Conservation (phyloP, 192 early-diverging fungal species). For the Coemansia sp. region DNA sequence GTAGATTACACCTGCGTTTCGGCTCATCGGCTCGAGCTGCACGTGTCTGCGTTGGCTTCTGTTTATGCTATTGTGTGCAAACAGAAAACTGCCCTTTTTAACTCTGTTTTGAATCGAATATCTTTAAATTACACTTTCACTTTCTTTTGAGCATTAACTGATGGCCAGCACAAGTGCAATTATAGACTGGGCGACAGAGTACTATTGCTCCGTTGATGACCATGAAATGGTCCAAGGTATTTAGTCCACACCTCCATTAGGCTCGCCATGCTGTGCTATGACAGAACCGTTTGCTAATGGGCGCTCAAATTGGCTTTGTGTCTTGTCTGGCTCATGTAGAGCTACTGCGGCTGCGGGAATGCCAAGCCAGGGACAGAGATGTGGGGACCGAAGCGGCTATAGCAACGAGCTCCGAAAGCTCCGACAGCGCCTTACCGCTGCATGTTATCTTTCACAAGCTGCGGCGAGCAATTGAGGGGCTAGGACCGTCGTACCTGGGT, state of each 20-base stretch:
- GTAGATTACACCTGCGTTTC: background rate
- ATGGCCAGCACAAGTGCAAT: slow-evolving; percentile 13
- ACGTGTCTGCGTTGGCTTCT: background rate
- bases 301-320: background rate
- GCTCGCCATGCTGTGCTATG: background rate
- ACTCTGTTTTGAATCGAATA: too few species aligned
- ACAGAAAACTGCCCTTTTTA: background rate
- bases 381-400: background rate
- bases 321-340: slow-evolving; percentile 13
- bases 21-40: background rate
- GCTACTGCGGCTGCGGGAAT: slow-evolving; percentile 24
- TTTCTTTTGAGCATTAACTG: background rate
- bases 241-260: background rate
- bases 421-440: slow-evolving; percentile 20
- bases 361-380: slow-evolving; percentile 1
- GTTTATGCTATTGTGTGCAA: background rate
- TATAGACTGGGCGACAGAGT: slow-evolving; percentile 49
- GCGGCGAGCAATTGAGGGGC: slow-evolving; percentile 3
- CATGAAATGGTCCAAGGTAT: slow-evolving; percentile 28
- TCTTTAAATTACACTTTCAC: background rate
- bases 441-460: slow-evolving; percentile 30
- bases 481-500: slow-evolving; percentile 37
- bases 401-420: background rate
- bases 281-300: background rate
- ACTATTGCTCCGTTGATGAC: slow-evolving; percentile 40